Evolutionary conservation across 208 protist species (phyloP).

Genomic region (Spongospora subterranea): DNA sequence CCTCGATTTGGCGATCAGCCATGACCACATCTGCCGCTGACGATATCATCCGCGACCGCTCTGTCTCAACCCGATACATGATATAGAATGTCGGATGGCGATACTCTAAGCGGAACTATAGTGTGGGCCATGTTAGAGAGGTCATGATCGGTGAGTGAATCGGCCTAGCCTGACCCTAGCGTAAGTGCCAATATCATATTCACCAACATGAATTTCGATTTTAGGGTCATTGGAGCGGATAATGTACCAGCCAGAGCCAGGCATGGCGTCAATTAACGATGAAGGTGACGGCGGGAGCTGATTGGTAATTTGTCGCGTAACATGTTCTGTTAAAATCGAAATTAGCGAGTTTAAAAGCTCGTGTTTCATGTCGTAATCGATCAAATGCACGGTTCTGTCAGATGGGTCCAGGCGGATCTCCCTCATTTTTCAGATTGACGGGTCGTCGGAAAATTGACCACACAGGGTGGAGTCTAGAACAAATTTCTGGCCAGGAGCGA

Average conservation of each 20-base stretch:
- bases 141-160: background rate
- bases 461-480: too few relatives aligned
- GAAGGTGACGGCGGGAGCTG: background rate
- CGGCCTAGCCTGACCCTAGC: background rate
- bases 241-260: background rate
- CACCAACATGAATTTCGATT: background rate
- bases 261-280: background rate
- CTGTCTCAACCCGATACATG: background rate
- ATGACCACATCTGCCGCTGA: background rate
- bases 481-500: too few relatives aligned
- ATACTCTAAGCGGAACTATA: background rate
- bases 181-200: background rate
- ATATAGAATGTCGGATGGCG: background rate
- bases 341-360: background rate
- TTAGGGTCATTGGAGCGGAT: background rate
- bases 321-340: too few relatives aligned
- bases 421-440: too few relatives aligned
- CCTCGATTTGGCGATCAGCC: background rate
- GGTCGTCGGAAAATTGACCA: too few relatives aligned
- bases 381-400: too few relatives aligned
- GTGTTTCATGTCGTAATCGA: background rate
- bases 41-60: background rate
- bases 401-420: too few relatives aligned
- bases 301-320: background rate
- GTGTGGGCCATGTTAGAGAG: background rate